These are phyloP conservation scores for Globisporangium cystogenes DNA, from an alignment of 352 stramenopile genomes.

Conservation along the genomic window DNA sequence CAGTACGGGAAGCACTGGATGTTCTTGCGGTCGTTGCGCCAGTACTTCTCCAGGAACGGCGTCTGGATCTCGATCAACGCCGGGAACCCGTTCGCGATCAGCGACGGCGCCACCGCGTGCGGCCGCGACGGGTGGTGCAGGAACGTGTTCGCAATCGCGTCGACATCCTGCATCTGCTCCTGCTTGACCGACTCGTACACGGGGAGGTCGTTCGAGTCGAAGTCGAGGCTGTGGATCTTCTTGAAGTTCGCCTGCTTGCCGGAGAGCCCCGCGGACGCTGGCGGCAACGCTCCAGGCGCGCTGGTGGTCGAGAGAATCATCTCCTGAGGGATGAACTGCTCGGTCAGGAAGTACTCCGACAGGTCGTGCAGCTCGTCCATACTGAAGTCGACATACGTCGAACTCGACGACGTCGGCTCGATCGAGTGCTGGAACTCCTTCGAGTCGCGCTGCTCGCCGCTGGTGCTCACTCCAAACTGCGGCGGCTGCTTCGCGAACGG, in stretches of 20 bases:
- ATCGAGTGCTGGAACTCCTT: conserved; percentile 16
- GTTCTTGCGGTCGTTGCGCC: conserved; percentile 90
- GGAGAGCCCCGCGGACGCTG: not conserved
- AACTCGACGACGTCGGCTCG: conserved; percentile 31
- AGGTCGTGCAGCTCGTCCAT: conserved; percentile 70
- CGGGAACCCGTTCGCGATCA: conserved; percentile 23
- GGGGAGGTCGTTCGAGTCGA: conserved; percentile 38
- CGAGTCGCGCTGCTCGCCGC: conserved; percentile 19
- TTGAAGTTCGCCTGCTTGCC: conserved; percentile 33
- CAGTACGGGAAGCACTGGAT: conserved; percentile 91
- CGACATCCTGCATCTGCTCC: conserved; percentile 39
- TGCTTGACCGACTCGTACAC: conserved; percentile 32
- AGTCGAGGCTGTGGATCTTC: conserved; percentile 78
- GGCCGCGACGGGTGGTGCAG: conserved; percentile 27
- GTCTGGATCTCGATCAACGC: conserved; percentile 75
- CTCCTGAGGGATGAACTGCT: conserved; percentile 27
- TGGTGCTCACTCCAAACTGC: conserved; percentile 7
- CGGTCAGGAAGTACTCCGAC: conserved; percentile 65
- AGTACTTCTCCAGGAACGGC: conserved; percentile 87
- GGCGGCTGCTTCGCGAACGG: conserved; percentile 39
- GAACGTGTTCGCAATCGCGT: conserved; percentile 47
- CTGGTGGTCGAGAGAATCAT: not conserved
- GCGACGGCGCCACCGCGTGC: conserved; percentile 5
- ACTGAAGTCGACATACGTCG: conserved; percentile 52
- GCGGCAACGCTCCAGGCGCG: not conserved